Conservation (phyloP, 805 yeast genomes). For the Dipodascus geniculatus region DNA sequence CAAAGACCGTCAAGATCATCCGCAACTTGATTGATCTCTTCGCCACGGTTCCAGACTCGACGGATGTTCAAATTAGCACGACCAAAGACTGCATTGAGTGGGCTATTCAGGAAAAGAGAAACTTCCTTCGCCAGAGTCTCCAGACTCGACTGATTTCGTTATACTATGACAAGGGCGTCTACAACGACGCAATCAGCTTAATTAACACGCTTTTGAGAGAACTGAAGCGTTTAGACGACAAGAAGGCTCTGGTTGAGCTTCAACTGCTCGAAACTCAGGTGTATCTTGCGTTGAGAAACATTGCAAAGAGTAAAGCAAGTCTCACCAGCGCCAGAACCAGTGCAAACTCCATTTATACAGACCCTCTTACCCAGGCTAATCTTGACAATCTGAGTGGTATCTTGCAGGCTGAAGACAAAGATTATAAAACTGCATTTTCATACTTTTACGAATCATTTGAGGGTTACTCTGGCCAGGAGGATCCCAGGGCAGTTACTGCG, state of each 20-base stretch:
- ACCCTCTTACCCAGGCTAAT: conserved; percentile 88
- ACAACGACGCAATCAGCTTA: conserved; percentile 59
- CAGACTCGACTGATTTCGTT: conserved; percentile 73
- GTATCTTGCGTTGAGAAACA: conserved; percentile 81
- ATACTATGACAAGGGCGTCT: conserved; percentile 52
- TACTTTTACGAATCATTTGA: conserved; percentile 94
- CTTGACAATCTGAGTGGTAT: conserved; percentile 92
- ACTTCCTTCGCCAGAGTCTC: conserved; percentile 79
- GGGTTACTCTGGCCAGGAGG: conserved; percentile 57
- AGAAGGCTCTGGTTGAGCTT: conserved; percentile 88
- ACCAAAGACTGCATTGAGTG: conserved; percentile 76
- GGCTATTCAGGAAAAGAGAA: conserved; percentile 73
- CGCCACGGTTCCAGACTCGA: conserved; percentile 47
- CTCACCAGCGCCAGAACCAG: conserved; percentile 92
- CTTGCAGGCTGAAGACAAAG: conserved; percentile 92
- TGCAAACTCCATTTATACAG: conserved; percentile 94
- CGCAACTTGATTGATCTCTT: conserved; percentile 69
- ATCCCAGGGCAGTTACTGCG: conserved; percentile 49
- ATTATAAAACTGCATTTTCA: conserved; percentile 89
- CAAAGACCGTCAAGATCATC: conserved; percentile 88
- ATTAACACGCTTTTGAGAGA: conserved; percentile 66
- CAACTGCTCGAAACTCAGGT: conserved; percentile 84
- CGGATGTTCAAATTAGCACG: conserved; percentile 60
- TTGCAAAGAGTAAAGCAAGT: conserved; percentile 84
- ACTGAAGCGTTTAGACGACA: conserved; percentile 90